Base-by-base conservation (phyloP, 805 yeast genomes). In the Saccharomycopsis malanga region DNA sequence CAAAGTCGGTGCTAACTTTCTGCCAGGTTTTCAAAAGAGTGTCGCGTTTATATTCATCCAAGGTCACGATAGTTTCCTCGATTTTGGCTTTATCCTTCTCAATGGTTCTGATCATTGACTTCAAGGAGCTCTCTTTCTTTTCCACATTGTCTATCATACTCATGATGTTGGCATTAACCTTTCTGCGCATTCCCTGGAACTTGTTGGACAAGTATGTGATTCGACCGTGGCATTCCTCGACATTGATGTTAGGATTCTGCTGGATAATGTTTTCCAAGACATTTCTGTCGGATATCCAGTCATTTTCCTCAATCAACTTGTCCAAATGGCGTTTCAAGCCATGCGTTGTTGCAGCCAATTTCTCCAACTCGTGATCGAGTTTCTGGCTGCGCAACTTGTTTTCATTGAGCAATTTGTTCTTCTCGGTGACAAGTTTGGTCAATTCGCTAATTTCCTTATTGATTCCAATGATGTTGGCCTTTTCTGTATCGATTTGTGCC, bases 111-210 rank as follows among this genome's bases (percentile, higher is more conserved):
- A 91, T 83, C 89, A 87, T 88, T 6, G 76, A 73, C 55, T 77
- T 81, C 58, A 91, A 70, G 3, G 89, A 72, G 6, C 71, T 61
- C 59, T 88, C 97, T 60, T 87, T 87, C 71, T 83, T 87, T 61
- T 88, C 96, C 23, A 87, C 94, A 55, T 80, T 87, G 58, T 88
- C 96, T 53, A 87, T 86, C 84, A 84, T 85, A 57, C 81, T 81
- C 95, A 85, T 85, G 53, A 87, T 87, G 58, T 88, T 84, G 2
- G 83, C 73, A 57, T 88, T 87, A 15, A 89, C 95, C 54, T 81
- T 86, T 47, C 87, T 73, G 64, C 76, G 83, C 84, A 91, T 78
- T 3, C 76, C 76, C 46, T 77, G 73, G 57, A 79, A 77, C 52
- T 79, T 72, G 27, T 74, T 83, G 17, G 72, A 67, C 54, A 87